These are phyloP conservation scores for Geotrichum histeridarum DNA, from an alignment of 1,139 yeast species.

Conservation along the genomic window DNA sequence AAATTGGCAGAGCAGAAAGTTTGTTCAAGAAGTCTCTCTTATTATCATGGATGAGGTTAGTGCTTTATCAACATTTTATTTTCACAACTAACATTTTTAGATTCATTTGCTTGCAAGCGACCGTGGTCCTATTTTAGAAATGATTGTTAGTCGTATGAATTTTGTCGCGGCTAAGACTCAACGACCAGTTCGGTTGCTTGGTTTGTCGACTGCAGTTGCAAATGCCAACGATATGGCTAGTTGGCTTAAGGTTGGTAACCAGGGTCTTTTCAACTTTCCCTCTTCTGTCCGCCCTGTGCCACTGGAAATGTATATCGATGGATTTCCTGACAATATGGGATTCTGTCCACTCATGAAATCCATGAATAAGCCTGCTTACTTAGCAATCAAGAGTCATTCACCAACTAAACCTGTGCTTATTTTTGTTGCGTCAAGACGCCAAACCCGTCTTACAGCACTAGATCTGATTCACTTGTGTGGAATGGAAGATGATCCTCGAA, in stretches of 20 bases:
- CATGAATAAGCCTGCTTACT: conserved; percentile 96
- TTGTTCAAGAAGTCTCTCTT: conserved; percentile 84
- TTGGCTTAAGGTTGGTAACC: conserved; percentile 83
- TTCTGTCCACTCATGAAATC: conserved; percentile 80
- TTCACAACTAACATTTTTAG: conserved; percentile 19
- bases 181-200: conserved; percentile 72
- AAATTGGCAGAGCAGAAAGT: conserved; percentile 93
- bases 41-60: conserved; percentile 84
- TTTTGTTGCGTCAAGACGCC: conserved; percentile 95
- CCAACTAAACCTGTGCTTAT: conserved; percentile 89
- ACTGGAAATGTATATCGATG: conserved; percentile 94
- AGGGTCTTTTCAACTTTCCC: conserved; percentile 86
- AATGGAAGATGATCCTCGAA: conserved; percentile 84
- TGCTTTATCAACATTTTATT: neutral
- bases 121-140: conserved; percentile 95
- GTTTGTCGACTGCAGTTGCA: conserved; percentile 96
- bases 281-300: conserved; percentile 97
- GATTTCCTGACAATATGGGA: conserved; percentile 90
- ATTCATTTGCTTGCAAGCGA: conserved; percentile 95
- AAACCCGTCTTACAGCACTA: conserved; percentile 88
- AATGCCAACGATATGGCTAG: conserved; percentile 98
- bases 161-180: conserved; percentile 74
- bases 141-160: conserved; percentile 98
- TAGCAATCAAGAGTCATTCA: conserved; percentile 94
- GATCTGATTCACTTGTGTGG: conserved; percentile 94